Conservation (phyloP, 2,329 filamentous ascomycete species). For the Aspergillus sclerotialis region DNA sequence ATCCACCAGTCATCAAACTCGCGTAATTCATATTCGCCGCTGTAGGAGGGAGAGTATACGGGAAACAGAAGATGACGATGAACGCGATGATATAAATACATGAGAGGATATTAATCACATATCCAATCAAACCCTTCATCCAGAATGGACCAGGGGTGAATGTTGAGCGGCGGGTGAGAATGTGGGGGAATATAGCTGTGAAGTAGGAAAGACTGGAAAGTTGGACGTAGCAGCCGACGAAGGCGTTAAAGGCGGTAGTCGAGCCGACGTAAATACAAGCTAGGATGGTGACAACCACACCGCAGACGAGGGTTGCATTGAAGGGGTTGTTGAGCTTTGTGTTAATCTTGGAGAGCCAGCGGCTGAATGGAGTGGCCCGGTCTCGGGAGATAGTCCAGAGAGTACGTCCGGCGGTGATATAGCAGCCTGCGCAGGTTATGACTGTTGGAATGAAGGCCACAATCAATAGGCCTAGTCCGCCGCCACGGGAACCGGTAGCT, state of each 20-base stretch:
- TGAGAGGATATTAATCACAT: slow-evolving; percentile 42
- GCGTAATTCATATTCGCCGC: slow-evolving; percentile 49
- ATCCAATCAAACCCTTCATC: slow-evolving; percentile 45
- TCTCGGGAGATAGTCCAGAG: slow-evolving; percentile 55
- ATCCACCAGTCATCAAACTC: slow-evolving; percentile 45
- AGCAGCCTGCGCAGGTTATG: slow-evolving; percentile 47
- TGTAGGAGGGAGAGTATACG: slow-evolving; percentile 40
- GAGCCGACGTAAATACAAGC: slow-evolving; percentile 53
- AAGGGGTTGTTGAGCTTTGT: slow-evolving; percentile 52
- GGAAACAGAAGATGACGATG: slow-evolving; percentile 56
- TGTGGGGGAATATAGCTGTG: slow-evolving; percentile 45
- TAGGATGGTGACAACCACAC: slow-evolving; percentile 45
- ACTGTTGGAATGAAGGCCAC: slow-evolving; percentile 51
- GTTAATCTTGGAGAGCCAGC: slow-evolving; percentile 49
- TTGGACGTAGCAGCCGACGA: slow-evolving; percentile 54
- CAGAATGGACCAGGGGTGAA: slow-evolving; percentile 49
- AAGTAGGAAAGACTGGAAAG: slow-evolving; percentile 51
- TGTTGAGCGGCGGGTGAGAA: slow-evolving; percentile 45
- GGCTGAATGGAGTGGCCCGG: slow-evolving; percentile 52
- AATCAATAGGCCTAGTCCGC: slow-evolving; percentile 52
- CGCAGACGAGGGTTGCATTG: slow-evolving; percentile 51
- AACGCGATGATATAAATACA: slow-evolving; percentile 51
- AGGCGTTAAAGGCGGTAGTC: slow-evolving; percentile 49
- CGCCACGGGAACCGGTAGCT: slow-evolving; percentile 43
- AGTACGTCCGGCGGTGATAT: slow-evolving; percentile 55